These are phyloP conservation scores for Eucalyptus cloeziana DNA, from an alignment of 345 rosid species.

Conservation along the genomic window DNA sequence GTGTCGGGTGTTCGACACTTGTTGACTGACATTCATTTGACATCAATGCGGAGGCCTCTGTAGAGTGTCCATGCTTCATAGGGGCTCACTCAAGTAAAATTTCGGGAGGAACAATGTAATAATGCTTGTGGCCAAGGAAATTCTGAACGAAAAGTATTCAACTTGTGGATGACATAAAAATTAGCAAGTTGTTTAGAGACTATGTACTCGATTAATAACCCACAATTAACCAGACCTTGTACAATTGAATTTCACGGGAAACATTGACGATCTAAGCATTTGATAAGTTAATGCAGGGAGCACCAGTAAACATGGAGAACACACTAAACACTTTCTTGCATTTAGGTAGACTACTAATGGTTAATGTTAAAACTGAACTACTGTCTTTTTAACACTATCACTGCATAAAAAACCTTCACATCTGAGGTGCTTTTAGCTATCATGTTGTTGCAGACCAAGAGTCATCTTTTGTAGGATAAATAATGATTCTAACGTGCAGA, in stretches of 20 bases:
- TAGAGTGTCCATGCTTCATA: too few relatives aligned
- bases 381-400: not conserved
- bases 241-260: not conserved
- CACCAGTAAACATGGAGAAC: not conserved
- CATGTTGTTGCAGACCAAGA: not conserved
- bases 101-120: not conserved
- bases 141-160: not conserved
- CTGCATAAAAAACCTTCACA: not conserved
- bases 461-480: not conserved
- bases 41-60: too few relatives aligned
- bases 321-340: not conserved
- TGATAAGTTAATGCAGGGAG: not conserved
- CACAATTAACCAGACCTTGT: not conserved
- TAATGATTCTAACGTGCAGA: not conserved
- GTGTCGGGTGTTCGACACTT: too few relatives aligned
- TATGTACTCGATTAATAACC: not conserved
- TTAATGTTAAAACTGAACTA: not conserved
- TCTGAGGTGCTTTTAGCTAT: not conserved
- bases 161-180: not conserved
- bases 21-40: too few relatives aligned
- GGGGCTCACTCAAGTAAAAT: not conserved
- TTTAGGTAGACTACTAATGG: not conserved
- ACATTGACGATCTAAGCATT: not conserved
- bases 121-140: not conserved
- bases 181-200: not conserved